A percentile compares a stretch with the other conserved stretches of the same genome.
phyloP scores from a whole-genome alignment of 2,329 filamentous ascomycete species.

The Xylariaceae sp. region DNA sequence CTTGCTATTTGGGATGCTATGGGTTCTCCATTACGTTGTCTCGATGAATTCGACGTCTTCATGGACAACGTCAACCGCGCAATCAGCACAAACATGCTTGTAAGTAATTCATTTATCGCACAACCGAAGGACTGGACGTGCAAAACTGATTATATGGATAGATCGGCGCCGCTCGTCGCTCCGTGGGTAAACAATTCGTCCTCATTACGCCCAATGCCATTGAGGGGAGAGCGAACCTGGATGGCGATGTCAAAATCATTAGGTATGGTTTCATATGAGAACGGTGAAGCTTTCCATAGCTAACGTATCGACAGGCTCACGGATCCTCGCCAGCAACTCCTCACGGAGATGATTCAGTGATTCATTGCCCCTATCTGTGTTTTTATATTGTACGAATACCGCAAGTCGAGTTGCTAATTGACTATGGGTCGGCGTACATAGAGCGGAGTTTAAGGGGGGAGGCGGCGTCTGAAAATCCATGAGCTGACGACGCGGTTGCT shows the following conservation, averaged over 20 bases:
- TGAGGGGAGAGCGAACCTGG: constrained; percentile 51
- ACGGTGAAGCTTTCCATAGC: constrained; percentile 9
- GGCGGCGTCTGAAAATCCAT: constrained; percentile 2
- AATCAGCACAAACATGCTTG: constrained; percentile 90
- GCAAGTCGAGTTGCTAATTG: neutral
- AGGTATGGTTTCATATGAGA: constrained; percentile 42
- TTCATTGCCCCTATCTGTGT: constrained; percentile 6
- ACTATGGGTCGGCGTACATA: constrained; percentile 2
- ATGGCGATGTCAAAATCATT: constrained; percentile 73
- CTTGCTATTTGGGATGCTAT: constrained; percentile 97
- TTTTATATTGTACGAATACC: neutral
- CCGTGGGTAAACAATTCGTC: constrained; percentile 90
- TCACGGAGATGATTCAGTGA: constrained; percentile 33
- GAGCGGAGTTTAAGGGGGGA: constrained; percentile 5
- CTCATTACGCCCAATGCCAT: constrained; percentile 93
- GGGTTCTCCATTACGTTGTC: constrained; percentile 87
- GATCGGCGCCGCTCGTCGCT: constrained; percentile 79
- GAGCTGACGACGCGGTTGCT: neutral
- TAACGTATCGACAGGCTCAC: constrained; percentile 44
- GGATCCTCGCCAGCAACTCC: constrained; percentile 55
- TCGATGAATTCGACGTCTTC: constrained; percentile 98
- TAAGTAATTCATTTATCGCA: constrained; percentile 43
- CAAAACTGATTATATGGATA: constrained; percentile 36
- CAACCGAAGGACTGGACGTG: neutral
- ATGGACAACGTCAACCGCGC: constrained; percentile 97